These are phyloP conservation scores for Neurospora sp. DNA, from an alignment of 495 filamentous ascomycete genomes.

Conservation along the genomic window DNA sequence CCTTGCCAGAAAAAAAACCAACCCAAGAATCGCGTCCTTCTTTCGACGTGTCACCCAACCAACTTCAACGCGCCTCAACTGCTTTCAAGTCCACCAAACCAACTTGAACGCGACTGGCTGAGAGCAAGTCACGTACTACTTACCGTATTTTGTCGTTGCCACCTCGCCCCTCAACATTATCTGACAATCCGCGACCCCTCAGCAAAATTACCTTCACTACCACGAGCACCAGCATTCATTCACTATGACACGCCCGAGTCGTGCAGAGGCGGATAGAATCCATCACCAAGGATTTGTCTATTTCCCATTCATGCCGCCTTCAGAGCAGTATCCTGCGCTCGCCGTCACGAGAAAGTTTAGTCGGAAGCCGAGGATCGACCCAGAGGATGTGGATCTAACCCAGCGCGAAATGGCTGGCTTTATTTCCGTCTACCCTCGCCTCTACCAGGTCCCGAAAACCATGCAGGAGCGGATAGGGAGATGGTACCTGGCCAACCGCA, in stretches of 20 bases:
- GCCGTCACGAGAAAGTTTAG: background rate
- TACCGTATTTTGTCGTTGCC: background rate
- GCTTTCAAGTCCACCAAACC: background rate
- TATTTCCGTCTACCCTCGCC: conserved; percentile 1
- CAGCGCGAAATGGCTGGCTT: conserved; percentile 1
- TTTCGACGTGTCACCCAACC: background rate
- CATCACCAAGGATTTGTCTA: background rate
- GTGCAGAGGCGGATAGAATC: background rate
- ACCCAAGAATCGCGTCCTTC: background rate
- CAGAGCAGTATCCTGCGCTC: background rate
- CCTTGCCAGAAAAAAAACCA: background rate
- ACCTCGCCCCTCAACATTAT: background rate
- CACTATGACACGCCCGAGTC: background rate
- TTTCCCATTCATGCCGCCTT: background rate
- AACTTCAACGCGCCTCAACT: background rate
- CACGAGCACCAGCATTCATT: background rate
- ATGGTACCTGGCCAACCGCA: background rate
- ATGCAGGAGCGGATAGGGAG: background rate
- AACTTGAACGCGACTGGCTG: background rate
- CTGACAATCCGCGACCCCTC: background rate
- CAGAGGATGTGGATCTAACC: background rate
- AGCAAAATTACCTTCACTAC: background rate
- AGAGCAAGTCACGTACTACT: background rate
- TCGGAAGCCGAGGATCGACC: background rate
- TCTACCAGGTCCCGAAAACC: conserved; percentile 4